phyloP scores from a whole-genome alignment of 169 alveolate genomes.

The Eimeria maxima region DNA sequence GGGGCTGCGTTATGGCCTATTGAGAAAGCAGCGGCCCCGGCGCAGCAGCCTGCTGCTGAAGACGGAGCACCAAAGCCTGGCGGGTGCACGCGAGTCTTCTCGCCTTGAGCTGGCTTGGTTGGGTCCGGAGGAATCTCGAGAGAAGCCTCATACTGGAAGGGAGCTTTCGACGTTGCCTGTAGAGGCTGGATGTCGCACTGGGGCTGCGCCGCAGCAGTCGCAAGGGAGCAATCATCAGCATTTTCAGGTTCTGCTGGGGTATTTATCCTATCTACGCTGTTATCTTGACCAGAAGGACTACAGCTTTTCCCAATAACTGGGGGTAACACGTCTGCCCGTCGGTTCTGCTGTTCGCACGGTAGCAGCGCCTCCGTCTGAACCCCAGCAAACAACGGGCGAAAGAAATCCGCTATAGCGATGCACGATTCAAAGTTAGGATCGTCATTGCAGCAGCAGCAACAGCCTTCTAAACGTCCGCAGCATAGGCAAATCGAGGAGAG shows the following conservation, averaged over 20 bases:
- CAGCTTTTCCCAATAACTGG: not conserved
- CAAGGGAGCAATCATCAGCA: not conserved
- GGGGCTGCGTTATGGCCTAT: not conserved
- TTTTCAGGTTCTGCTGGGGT: not conserved
- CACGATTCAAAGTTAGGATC: not conserved
- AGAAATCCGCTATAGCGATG: slow-evolving; percentile 1
- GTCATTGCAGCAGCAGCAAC: not conserved
- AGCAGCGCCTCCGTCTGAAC: not conserved
- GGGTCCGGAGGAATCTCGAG: not conserved
- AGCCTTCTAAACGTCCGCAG: not conserved
- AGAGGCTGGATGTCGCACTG: not conserved
- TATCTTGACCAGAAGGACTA: not conserved
- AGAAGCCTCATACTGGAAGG: not conserved
- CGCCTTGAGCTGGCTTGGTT: not conserved
- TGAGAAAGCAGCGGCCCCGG: not conserved
- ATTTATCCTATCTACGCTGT: too few relatives aligned
- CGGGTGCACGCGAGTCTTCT: not conserved
- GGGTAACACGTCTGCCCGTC: not conserved
- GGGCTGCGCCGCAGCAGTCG: not conserved
- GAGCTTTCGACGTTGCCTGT: not conserved
- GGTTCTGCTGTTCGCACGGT: not conserved
- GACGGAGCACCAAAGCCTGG: not conserved
- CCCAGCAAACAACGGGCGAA: not conserved
- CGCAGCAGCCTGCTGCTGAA: not conserved
- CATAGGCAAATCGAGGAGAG: slow-evolving; percentile 31